Evolutionary conservation across 768 basidiomycete genomes (phyloP).

Genomic region (Tulasnella sp.): DNA sequence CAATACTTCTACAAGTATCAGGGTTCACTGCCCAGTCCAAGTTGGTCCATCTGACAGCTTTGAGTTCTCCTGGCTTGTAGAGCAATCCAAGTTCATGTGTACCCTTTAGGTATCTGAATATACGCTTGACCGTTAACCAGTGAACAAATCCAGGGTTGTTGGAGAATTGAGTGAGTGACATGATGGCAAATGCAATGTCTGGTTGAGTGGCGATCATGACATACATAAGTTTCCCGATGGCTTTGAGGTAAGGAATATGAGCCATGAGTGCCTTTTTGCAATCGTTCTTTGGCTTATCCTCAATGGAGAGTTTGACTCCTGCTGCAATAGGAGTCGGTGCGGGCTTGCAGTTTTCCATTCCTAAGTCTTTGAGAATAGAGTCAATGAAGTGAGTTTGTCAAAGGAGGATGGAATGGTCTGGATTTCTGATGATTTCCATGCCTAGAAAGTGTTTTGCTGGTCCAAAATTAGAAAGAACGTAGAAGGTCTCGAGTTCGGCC

Average conservation of each 20-base stretch:
- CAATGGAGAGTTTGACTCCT: background rate
- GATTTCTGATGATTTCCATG: constrained; percentile 18
- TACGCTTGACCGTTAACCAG: background rate
- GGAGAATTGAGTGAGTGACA: background rate
- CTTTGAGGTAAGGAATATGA: background rate
- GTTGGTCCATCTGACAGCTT: constrained; percentile 23
- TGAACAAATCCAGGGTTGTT: background rate
- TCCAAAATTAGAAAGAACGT: constrained; percentile 21
- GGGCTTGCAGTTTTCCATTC: background rate
- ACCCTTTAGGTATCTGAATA: background rate
- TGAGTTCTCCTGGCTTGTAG: background rate
- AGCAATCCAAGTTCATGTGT: constrained; percentile 14
- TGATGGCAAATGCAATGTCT: background rate
- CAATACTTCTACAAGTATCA: background rate
- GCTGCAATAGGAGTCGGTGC: background rate
- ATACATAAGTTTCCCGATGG: background rate
- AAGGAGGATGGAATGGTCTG: background rate
- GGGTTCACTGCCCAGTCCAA: constrained; percentile 25
- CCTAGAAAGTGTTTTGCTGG: constrained; percentile 17
- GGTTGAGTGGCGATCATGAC: background rate
- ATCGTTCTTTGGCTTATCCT: too few species aligned
- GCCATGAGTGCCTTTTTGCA: background rate
- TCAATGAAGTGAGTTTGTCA: background rate
- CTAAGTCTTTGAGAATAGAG: background rate
- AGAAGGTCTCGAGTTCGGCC: constrained; percentile 9